Base-by-base conservation (phyloP, 2,329 filamentous ascomycete genomes). In the Achaetomium macrosporum region DNA sequence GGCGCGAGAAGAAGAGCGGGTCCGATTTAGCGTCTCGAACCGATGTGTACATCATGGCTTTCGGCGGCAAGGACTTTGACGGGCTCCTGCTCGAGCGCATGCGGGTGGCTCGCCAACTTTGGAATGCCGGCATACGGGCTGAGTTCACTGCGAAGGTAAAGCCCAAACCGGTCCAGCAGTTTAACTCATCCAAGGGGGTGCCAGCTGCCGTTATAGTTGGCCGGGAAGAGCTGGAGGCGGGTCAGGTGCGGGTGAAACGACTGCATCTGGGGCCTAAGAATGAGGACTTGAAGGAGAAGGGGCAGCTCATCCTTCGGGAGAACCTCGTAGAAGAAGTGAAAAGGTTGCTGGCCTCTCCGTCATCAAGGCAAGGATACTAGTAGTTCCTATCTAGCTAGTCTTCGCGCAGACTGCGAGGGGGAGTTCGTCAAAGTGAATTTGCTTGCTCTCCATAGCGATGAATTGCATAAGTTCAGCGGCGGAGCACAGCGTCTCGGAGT, bases 11-110 rank as follows among this genome's bases (percentile, higher is more conserved):
- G 53, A 76, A 79, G 47, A 44, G 31, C 17, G 12, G 2, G 17
- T 36, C 49, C 1, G 30, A 47, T 10, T 10, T 49, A 76, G 86
- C 57, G 58, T 88, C 84, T 64, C 87, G 92, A 61, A 85, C 90
- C 2, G 90, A 96, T 65, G 90, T 91, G 43, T 96, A 83, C 71
- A 86, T 97, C 64, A 96, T 97, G 90, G 90, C 90, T 0, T 90
- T 96, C 64, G 90, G 90, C 50, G 87, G 88, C 47, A 91, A 91
- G 71, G 87, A 84, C 16, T 92, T 90, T 31, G 50, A 47, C 16
- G 42, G 50, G 2, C 36, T 52, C 15, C 39, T 47, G 31, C 9
- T 47, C 1, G 50, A 52, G 39, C 43, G 50, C 39, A 52, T 52
- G 50, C 50, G 50, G 5, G 50, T 52, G 19, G 50, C 50, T 30